Base-by-base conservation (phyloP, 2,329 filamentous ascomycete species). In the Arthroderma sp. region DNA sequence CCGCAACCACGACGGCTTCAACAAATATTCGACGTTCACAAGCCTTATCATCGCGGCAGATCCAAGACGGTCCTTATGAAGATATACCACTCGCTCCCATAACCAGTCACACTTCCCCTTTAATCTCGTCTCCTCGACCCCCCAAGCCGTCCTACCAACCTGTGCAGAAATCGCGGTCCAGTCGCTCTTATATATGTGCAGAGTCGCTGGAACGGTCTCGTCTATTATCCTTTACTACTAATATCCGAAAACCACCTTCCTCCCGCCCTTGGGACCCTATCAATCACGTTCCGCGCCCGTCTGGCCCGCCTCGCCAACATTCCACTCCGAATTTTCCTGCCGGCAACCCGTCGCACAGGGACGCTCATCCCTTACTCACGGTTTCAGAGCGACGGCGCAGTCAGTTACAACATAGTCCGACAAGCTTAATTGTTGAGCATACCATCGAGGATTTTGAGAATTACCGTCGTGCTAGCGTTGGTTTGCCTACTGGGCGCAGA, bases 201-300 rank as follows among this genome's bases (percentile, higher is more conserved):
- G 15, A 22, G 15, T 22, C 15, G 15, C 15, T 30, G 7, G 29
- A 43, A 32, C 34, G 27, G 41, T 28, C 41, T 28, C 29, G 9
- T n/a, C 27, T 44, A n/a, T 38, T 31, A 8, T 40, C 29, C n/a
- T 11, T 42, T 10, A 38, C 27, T 34, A 28, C 29, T 34, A 34
- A 38, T 33, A 4, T 27, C 28, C 36, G 55, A 59, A 51, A 58
- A 36, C 59, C 61, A 30, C 64, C 69, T 44, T 64, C 71, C 31
- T 70, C 73, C 44, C 68, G 74, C 46, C 69, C 79, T 49, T 77
- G 75, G 63, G 78, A 78, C 57, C 76, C 76, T 33, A 68, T 76
- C 55, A 79, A 80, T 56, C 70, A 74, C 61, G 73, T 76, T 40
- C 76, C 74, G 36, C 71, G 73, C 47, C 62, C 64, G 30, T 72